phyloP scores from a whole-genome alignment of 2,329 filamentous ascomycete genomes.

The Botrytis deweyae region DNA sequence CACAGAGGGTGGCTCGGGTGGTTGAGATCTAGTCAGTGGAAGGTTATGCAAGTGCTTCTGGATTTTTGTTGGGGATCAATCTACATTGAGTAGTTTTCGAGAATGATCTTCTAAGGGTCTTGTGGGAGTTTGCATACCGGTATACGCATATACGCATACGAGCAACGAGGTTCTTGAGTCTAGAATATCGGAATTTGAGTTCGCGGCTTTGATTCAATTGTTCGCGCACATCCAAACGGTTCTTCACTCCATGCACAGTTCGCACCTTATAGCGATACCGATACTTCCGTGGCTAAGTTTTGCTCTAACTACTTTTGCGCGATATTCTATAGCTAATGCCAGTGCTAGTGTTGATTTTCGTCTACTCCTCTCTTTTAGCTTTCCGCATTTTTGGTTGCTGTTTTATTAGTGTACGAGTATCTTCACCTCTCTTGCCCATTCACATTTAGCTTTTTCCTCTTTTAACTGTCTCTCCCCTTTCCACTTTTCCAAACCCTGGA shows the following conservation, averaged over 20 bases:
- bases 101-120: background rate
- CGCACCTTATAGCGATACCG: background rate
- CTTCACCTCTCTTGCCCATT: background rate
- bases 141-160: background rate
- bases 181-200: background rate
- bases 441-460: background rate
- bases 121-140: background rate
- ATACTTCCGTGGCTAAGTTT: background rate
- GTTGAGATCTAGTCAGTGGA: background rate
- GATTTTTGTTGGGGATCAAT: background rate
- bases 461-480: background rate
- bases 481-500: background rate
- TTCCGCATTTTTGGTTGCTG: background rate
- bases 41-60: background rate
- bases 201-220: background rate
- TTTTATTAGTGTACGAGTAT: background rate
- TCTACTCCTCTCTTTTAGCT: background rate
- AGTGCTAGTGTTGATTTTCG: background rate
- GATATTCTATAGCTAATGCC: background rate
- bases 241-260: background rate
- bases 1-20: background rate
- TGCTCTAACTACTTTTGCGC: background rate
- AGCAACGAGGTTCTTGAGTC: background rate
- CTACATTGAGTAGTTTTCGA: background rate
- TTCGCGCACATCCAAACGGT: background rate